These are phyloP conservation scores for Quercus tomentella DNA, from an alignment of 331 rosid species.

Conservation along the genomic window DNA sequence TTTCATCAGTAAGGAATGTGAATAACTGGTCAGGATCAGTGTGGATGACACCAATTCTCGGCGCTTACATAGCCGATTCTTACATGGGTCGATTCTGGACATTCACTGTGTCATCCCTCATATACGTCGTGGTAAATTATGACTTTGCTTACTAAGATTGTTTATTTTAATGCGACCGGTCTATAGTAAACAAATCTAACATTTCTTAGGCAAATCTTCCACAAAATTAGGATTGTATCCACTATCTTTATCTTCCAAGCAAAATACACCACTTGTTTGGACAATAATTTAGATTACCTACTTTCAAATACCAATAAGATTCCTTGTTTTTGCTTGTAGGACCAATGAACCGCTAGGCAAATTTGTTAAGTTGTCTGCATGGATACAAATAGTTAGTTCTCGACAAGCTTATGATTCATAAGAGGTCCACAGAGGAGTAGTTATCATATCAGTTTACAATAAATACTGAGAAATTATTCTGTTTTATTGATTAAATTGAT, in stretches of 20 bases:
- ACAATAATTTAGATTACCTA: conserved; percentile 4
- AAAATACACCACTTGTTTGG: conserved; percentile 10
- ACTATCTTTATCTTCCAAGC: not conserved
- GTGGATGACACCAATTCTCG: conserved; percentile 92
- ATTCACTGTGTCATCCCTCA: conserved; percentile 74
- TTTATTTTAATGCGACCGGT: not conserved
- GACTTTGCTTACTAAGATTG: not conserved
- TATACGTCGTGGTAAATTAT: conserved; percentile 72
- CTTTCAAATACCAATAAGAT: conserved; percentile 1
- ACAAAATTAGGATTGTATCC: not conserved
- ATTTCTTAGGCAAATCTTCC: not conserved
- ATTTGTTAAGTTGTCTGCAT: not conserved
- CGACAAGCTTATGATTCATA: not conserved
- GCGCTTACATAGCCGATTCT: conserved; percentile 86
- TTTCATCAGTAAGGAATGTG: conserved; percentile 88
- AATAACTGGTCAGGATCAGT: conserved; percentile 94
- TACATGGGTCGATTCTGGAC: conserved; percentile 96
- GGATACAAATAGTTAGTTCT: not conserved
- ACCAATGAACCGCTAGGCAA: not conserved
- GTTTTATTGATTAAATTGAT: not conserved
- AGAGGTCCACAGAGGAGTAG: not conserved
- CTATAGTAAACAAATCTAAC: not conserved
- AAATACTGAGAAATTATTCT: not conserved
- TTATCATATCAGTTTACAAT: not conserved
- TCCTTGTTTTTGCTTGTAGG: conserved; percentile 13